A percentile compares a stretch with the other conserved stretches of the same genome.
These are phyloP conservation scores for Amanita subjunquillea DNA, from an alignment of 768 basidiomycete genomes.

Conservation along the genomic window DNA sequence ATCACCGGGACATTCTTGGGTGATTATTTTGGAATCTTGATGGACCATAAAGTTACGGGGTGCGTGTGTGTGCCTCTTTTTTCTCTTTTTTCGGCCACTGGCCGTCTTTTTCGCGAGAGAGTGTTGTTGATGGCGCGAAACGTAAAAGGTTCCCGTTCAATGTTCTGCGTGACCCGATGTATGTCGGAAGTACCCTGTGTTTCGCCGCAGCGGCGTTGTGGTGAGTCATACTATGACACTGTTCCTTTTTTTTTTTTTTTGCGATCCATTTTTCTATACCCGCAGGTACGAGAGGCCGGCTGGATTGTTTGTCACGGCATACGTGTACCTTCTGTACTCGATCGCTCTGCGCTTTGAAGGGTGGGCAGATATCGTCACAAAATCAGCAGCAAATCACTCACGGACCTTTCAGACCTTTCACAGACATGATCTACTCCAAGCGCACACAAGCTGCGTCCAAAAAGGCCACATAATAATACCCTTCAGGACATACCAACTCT, in stretches of 20 bases:
- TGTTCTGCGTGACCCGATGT: slow-evolving; percentile 90
- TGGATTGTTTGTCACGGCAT: slow-evolving; percentile 68
- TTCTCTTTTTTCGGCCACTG: background rate
- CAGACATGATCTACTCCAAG: slow-evolving; percentile 70
- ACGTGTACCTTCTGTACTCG: slow-evolving; percentile 77
- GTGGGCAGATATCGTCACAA: slow-evolving; percentile 33
- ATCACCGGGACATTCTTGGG: slow-evolving; percentile 89
- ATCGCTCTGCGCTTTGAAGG: slow-evolving; percentile 87
- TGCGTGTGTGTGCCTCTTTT: slow-evolving; percentile 11
- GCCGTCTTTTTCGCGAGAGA: background rate
- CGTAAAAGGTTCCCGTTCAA: slow-evolving; percentile 80
- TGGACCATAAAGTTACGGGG: slow-evolving; percentile 85
- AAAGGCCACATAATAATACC: slow-evolving; percentile 12
- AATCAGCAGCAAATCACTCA: slow-evolving; percentile 1
- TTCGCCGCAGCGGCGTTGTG: slow-evolving; percentile 83
- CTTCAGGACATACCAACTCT: background rate
- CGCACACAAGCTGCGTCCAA: slow-evolving; percentile 27
- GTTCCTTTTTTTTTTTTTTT: background rate
- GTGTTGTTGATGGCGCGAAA: background rate
- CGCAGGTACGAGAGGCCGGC: slow-evolving; percentile 77
- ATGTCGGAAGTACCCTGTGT: slow-evolving; percentile 88
- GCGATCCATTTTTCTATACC: background rate
- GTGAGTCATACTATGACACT: slow-evolving; percentile 30
- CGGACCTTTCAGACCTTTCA: slow-evolving; percentile 47
- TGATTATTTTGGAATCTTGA: slow-evolving; percentile 80